Base-by-base conservation (phyloP, 179 eudicot genomes). In the Drosera spatulata region DNA sequence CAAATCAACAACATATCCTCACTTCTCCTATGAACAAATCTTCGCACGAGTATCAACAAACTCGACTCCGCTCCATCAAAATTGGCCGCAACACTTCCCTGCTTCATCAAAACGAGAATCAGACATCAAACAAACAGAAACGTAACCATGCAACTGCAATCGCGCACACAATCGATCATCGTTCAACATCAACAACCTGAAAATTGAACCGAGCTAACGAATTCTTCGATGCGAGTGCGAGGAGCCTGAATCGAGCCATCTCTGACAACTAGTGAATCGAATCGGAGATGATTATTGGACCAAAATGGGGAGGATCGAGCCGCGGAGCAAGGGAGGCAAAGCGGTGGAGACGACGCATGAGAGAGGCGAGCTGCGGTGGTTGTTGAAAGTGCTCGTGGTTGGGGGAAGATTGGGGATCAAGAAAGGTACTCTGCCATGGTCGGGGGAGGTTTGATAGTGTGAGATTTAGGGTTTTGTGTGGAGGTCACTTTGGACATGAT, bases 391-490 rank as follows among this genome's bases (percentile, higher is more conserved):
- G 22, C 44, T 2, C 9, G 33, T 7, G 47, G 58, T 38, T 42
- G 10, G 4, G 12, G 4, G 43, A 69, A 69, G 73, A 73, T 73
- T 64, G 77, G 60, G 61, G 15, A 69, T 41, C 67, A 73, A 69
- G 77, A 73, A 69, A 73, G 48, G 11, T 4, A 33, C 8, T 14
- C 10, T 49, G 47, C 52, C 44, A 41, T 13, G 38, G 7, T 55
- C 2, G 58, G 10, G 10, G 7, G 4, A 53, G 41, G 7, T 7
- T 22, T 22, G 33, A 22, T 22, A 22, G 33, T 22, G 33, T 22
- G 58, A 14, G 41, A 41, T 6, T 64, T 55, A 60, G 56, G 69
- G 40, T 57, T 57, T 55, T 50, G 52, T 66, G 71, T 70, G 10
- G 39, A 39, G 51, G 64, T 67, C 33, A 22, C 33, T 22, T 22